These are phyloP conservation scores for Penicillium expansum DNA, from an alignment of 2,329 filamentous ascomycete genomes.

Conservation along the genomic window DNA sequence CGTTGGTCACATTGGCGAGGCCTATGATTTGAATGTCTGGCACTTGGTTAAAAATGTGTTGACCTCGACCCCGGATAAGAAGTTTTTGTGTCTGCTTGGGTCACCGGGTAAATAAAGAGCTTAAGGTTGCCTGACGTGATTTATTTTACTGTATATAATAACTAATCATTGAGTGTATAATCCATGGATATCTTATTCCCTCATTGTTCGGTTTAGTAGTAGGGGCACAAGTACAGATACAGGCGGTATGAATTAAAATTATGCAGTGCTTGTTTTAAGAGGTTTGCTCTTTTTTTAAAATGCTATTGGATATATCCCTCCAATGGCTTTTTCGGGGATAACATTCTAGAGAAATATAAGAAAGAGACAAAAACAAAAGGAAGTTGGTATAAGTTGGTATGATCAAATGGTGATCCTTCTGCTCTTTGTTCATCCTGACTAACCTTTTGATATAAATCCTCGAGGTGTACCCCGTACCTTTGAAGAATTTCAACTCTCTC, in stretches of 20 bases:
- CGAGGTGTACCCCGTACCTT: background rate
- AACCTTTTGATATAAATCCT: background rate
- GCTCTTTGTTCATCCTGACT: too few relatives aligned
- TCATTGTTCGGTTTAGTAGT: background rate
- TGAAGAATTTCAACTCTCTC: background rate
- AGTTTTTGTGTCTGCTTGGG: slow-evolving; percentile 31
- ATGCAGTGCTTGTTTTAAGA: background rate
- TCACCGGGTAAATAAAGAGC: slow-evolving; percentile 29
- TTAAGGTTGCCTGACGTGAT: background rate
- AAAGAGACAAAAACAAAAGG: too few relatives aligned
- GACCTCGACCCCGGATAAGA: slow-evolving; percentile 26
- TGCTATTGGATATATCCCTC: too few relatives aligned
- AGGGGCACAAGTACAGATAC: background rate
- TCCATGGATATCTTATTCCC: background rate
- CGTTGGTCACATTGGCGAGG: slow-evolving; percentile 40
- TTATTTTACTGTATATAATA: background rate
- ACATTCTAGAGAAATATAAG: background rate
- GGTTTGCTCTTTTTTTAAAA: background rate
- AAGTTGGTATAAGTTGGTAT: too few relatives aligned
- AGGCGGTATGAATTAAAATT: background rate
- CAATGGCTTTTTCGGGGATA: background rate
- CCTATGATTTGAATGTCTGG: slow-evolving; percentile 41
- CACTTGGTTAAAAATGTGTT: slow-evolving; percentile 40
- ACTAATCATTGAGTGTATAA: background rate
- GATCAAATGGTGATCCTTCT: background rate